Evolutionary conservation across 441 rosid genomes (phyloP), one percentile per base, ranked within the genome.

Genomic region (Pelargonium fulgidum): DNA sequence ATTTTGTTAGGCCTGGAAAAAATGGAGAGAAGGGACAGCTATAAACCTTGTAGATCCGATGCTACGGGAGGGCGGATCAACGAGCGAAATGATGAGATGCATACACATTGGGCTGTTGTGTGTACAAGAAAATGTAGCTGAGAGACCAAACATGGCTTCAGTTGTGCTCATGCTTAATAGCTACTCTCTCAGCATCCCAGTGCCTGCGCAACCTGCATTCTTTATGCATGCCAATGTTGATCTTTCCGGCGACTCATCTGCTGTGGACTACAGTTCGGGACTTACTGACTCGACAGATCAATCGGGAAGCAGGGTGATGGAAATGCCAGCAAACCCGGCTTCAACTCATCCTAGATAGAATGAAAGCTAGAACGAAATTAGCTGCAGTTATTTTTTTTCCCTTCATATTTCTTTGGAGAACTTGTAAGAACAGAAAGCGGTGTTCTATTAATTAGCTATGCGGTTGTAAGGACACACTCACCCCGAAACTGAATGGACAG

Each of bases 111-210:
- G 82, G 0, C 73, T 85, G 62, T 69, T 84, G 0, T 83, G 85
- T 70, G 92, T 81, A 44, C 89, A 85, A 65, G 78, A 79, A 41
- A 75, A 76, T 41, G 83, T 77, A 17, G 54, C 71, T 17, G 73
- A 76, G 45, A 84, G 93, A 72, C 93, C 85, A 64, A 76, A 41
- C 72, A 81, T 86, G 93, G 71, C 81, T 56, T 58, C 80, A 0
- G 81, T 85, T 16, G 68, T 80, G 68, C 62, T 76, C 36, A 85
- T 82, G 86, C 78, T 89, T 48, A 83, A 67, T 22, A 83, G 81
- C 68, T 59, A 70, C 67, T 71, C 83, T 26, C 36, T 66, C 45
- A 65, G 74, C 65, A 73, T 80, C 45, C 52, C 86, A 29, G 36
- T 70, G 3, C 85, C 88, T 0, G 74, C 78, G 26, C 62, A 78